Base-by-base conservation (phyloP, 495 filamentous ascomycete genomes). In the Astrothelium macrocarpum region DNA sequence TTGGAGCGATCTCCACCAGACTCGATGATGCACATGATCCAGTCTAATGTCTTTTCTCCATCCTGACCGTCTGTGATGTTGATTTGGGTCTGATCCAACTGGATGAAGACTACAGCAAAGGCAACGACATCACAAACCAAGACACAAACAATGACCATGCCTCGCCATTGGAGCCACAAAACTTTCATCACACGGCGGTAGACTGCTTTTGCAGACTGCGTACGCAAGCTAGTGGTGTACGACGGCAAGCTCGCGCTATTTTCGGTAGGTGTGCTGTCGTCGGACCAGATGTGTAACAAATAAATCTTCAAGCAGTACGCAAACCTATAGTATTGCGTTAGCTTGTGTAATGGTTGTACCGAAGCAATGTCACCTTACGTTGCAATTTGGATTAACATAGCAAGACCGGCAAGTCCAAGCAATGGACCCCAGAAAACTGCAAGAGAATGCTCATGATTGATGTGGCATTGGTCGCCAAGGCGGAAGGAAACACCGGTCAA, bases 281-380 rank as follows among this genome's bases (percentile, higher is more conserved):
- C 83, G 69, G 93, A 83, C 70, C 72, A 74, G 56, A 95, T 85
- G 18, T 91, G 86, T 61, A 80, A 85, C 69, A 98, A 79, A 71
- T 98, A 98, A 63, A 98, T 88, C 67, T 95, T 87, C 72, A 96
- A 89, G 74, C 94, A 97, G 78, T 98, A 97, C 31, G 78, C 87
- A 71, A 98, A 95, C 1, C 90, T 96, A 79, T 72, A 16, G 31
- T 1, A 26, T 36, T 60, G 4, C 29, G 25, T 60, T 36, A 60
- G 32, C 25, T 29, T 56, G 49, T 56, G 49, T 9, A 29, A 49
- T 26, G 49, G 49, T 56, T 9, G 59, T 14, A 43, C 32, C 16
- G n/a, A 36, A 36, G 31, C 59, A 39, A 60, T 36, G 25, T 28
- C 4, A 56, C 49, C 49, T 56, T 29, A 56, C 49, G 80, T 82